phyloP scores from a whole-genome alignment of 2,329 filamentous ascomycete genomes.

The Ophiostoma montium region DNA sequence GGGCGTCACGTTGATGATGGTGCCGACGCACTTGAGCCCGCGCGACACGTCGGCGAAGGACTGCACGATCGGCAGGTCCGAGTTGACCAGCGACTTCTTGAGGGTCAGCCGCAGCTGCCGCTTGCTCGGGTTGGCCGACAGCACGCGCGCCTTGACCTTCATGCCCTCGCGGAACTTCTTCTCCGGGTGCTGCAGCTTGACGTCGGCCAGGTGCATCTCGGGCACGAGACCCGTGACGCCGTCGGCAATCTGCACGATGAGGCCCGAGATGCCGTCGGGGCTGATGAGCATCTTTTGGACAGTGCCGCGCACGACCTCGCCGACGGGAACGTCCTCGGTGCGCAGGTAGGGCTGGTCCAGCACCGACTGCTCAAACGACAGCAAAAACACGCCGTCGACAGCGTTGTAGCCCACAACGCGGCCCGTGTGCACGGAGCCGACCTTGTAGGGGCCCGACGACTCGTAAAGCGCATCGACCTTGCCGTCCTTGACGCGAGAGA shows the following conservation, averaged over 20 bases:
- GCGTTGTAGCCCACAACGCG: slow-evolving; percentile 78
- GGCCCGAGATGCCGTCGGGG: slow-evolving; percentile 60
- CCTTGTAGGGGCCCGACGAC: slow-evolving; percentile 60
- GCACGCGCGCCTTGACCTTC: slow-evolving; percentile 69
- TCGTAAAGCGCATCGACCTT: slow-evolving; percentile 75
- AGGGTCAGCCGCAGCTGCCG: slow-evolving; percentile 74
- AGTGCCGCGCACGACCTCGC: slow-evolving; percentile 64
- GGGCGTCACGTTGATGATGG: slow-evolving; percentile 65
- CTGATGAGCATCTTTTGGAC: slow-evolving; percentile 76
- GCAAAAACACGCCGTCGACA: slow-evolving; percentile 69
- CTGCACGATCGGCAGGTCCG: slow-evolving; percentile 65
- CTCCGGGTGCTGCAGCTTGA: slow-evolving; percentile 79
- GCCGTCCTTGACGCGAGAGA: slow-evolving; percentile 80
- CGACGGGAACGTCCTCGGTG: slow-evolving; percentile 78
- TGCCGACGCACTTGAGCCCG: slow-evolving; percentile 71
- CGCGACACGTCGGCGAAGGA: slow-evolving; percentile 59
- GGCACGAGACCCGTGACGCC: slow-evolving; percentile 81
- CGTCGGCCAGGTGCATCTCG: slow-evolving; percentile 77
- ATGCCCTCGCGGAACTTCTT: slow-evolving; percentile 88
- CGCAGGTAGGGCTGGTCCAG: slow-evolving; percentile 80
- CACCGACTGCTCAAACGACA: slow-evolving; percentile 71
- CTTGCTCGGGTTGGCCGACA: slow-evolving; percentile 64
- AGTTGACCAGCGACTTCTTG: slow-evolving; percentile 91
- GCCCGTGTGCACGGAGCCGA: slow-evolving; percentile 64
- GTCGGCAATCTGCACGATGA: slow-evolving; percentile 74